Evolutionary conservation across 768 basidiomycete species (phyloP).

Genomic region (Lactifluus piperatus): DNA sequence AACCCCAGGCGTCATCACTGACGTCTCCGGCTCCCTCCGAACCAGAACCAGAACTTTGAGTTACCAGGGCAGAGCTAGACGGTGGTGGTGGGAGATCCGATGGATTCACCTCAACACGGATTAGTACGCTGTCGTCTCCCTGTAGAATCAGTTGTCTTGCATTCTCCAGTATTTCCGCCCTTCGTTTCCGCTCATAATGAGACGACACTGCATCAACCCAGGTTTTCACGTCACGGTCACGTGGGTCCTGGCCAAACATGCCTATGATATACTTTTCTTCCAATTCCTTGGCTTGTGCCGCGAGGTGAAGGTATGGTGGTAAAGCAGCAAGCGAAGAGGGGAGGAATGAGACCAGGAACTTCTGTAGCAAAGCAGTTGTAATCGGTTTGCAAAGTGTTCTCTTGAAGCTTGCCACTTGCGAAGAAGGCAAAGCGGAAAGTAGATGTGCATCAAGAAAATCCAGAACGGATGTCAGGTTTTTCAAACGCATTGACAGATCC

Average conservation of each 20-base stretch:
- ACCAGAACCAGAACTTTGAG: conserved; percentile 9
- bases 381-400: conserved; percentile 53
- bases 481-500: conserved; percentile 36
- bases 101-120: conserved; percentile 26
- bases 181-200: conserved; percentile 74
- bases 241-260: conserved; percentile 39
- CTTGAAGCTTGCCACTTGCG: conserved; percentile 40
- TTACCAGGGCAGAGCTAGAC: background rate
- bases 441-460: conserved; percentile 55
- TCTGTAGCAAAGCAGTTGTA: conserved; percentile 50
- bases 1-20: conserved; percentile 37
- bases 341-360: conserved; percentile 59
- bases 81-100: background rate
- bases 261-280: conserved; percentile 48
- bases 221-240: conserved; percentile 46
- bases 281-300: conserved; percentile 51
- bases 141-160: conserved; percentile 47
- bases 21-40: conserved; percentile 16
- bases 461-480: conserved; percentile 47
- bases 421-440: conserved; percentile 44
- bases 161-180: conserved; percentile 55
- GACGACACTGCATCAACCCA: conserved; percentile 63
- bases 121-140: conserved; percentile 32
- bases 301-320: conserved; percentile 50
- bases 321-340: conserved; percentile 56